Base-by-base conservation (phyloP, 2,329 filamentous ascomycete genomes). In the Pyricularia sp. region DNA sequence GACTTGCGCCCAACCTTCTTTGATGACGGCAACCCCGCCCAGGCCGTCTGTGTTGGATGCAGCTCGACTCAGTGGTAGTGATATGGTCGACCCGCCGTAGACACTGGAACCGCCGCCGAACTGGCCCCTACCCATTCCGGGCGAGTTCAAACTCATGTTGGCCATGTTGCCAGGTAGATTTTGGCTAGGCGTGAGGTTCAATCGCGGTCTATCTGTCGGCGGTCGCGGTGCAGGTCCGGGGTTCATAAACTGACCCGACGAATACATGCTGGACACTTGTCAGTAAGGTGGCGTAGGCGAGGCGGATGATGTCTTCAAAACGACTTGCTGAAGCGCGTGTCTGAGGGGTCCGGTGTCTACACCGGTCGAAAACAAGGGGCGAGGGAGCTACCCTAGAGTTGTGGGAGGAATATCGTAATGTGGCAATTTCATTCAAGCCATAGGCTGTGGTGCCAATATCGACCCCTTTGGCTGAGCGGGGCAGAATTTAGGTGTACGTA, bases 141-240 rank as follows among this genome's bases (percentile, higher is more conserved):
- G 87, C 8, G 89, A 89, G 65, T 69, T 69, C 69, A 94, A 81
- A 72, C 84, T 88, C 81, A 93, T 85, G 72, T 88, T 89, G 66
- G 88, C 88, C 81, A 93, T 91, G 77, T 87, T 93, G 68, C 88
- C 88, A 19, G 88, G 86, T 26, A 90, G 81, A 74, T 87, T 90
- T 71, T 86, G 84, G 73, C 85, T 89, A 67, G 88, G 92, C 57
- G 89, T 91, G 67, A 96, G 82, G 71, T 88, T 87, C 70, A 96
- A 85, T 73, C 90, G 88, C 67, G 92, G 90, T 71, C 90, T 86
- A 73, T 94, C 90, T 66, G 84, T 88, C 24, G 93, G 94, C 67
- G 94, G 93, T 72, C 90, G 88, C 69, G 94, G 94, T 70, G 94
- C 93, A 71, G 94, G 93, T 69, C 94, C 92, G 68, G 94, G 92